Evolutionary conservation across 352 stramenopile species (phyloP).

Genomic region (Phytophthora podocarpi): DNA sequence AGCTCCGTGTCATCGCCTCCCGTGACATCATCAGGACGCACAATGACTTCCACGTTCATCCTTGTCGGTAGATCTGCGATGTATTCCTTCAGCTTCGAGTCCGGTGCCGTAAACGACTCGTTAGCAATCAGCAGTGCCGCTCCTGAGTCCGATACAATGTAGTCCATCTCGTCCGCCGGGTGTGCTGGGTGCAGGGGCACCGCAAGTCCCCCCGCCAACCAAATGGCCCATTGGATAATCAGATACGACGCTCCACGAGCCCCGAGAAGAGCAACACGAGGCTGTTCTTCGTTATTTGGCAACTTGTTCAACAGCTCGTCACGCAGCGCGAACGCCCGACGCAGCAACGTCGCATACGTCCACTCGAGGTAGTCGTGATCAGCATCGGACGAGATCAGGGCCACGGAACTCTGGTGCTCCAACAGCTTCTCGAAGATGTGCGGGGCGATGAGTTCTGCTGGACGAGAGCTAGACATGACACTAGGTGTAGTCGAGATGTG

Average conservation of each 20-base stretch:
- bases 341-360: slow-evolving; percentile 55
- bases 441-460: slow-evolving; percentile 20
- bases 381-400: slow-evolving; percentile 11
- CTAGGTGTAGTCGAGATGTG: too few species aligned
- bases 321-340: slow-evolving; percentile 36
- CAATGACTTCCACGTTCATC: slow-evolving; percentile 31
- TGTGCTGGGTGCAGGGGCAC: slow-evolving; percentile 70
- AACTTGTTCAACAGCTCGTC: slow-evolving; percentile 32
- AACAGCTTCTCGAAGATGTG: slow-evolving; percentile 39
- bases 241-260: slow-evolving; percentile 59
- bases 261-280: slow-evolving; percentile 50
- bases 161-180: slow-evolving; percentile 69
- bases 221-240: slow-evolving; percentile 77
- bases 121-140: slow-evolving; percentile 55
- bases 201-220: slow-evolving; percentile 64
- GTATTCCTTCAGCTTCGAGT: slow-evolving; percentile 35
- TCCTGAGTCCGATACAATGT: slow-evolving; percentile 69
- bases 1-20: slow-evolving; percentile 8
- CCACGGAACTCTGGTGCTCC: slow-evolving; percentile 28
- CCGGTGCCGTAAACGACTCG: slow-evolving; percentile 36
- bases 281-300: slow-evolving; percentile 18
- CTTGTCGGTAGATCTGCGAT: slow-evolving; percentile 15
- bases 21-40: slow-evolving; percentile 28
- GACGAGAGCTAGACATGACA: neutral
- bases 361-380: slow-evolving; percentile 26